phyloP scores from a whole-genome alignment of 371 early-diverging fungal genomes.

The Rhizopus sp. region DNA sequence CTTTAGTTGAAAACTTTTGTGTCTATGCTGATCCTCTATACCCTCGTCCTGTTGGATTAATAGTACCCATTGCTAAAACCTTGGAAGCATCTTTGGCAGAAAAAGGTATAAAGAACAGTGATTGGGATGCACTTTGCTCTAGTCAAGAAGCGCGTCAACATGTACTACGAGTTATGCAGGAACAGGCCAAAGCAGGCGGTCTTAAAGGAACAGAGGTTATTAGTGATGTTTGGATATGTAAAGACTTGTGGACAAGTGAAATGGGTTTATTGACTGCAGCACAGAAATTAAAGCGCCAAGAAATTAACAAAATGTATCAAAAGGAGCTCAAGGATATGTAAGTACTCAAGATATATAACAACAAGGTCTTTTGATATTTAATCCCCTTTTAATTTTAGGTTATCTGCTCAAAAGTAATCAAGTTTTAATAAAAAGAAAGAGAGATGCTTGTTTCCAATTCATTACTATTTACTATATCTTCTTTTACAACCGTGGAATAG shows the following conservation, averaged over 20 bases:
- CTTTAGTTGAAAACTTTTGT: slow-evolving; percentile 81
- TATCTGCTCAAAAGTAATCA: neutral
- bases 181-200: slow-evolving; percentile 41
- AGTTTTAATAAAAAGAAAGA: neutral
- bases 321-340: slow-evolving; percentile 64
- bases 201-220: slow-evolving; percentile 79
- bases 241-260: slow-evolving; percentile 89
- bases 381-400: neutral
- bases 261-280: slow-evolving; percentile 87
- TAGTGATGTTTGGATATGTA: slow-evolving; percentile 64
- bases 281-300: slow-evolving; percentile 87
- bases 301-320: slow-evolving; percentile 62
- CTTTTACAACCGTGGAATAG: no score
- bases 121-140: slow-evolving; percentile 37
- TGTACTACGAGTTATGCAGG: slow-evolving; percentile 25
- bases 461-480: no score
- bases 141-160: slow-evolving; percentile 17
- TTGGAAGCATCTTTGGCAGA: slow-evolving; percentile 32
- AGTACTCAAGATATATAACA: slow-evolving; percentile 4
- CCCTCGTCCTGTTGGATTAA: slow-evolving; percentile 68
- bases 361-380: neutral
- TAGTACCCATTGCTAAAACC: slow-evolving; percentile 66
- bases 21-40: slow-evolving; percentile 80
- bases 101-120: slow-evolving; percentile 24
- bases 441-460: neutral